Conservation (phyloP, 441 rosid species). For the Populus tomentosa region DNA sequence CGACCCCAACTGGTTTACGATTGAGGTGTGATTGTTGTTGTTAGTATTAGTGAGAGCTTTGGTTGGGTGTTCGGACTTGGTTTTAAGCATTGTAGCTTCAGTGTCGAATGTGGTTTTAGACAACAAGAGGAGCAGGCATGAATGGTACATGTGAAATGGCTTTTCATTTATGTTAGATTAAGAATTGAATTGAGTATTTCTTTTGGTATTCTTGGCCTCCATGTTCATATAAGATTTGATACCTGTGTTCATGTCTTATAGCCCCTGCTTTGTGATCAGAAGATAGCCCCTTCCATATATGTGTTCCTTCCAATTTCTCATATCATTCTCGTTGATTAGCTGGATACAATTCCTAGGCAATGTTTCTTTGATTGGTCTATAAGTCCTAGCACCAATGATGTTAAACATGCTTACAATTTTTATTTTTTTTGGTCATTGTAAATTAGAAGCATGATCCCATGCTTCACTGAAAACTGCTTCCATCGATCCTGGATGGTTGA, state of each 20-base stretch:
- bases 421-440: neutral
- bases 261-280: neutral
- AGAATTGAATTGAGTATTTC: neutral
- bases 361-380: neutral
- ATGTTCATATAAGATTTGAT: neutral
- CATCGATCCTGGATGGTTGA: slow-evolving; percentile 11
- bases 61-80: neutral
- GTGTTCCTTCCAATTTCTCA: neutral
- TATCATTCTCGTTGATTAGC: neutral
- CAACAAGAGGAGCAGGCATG: neutral
- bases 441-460: neutral
- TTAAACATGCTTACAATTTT: too few relatives aligned
- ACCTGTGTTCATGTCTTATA: neutral
- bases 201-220: neutral
- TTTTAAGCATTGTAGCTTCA: neutral
- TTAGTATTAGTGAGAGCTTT: neutral
- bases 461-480: slow-evolving; percentile 15
- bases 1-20: neutral
- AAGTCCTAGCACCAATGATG: neutral
- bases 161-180: too few relatives aligned
- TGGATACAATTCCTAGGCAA: neutral
- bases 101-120: neutral
- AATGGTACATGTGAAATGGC: neutral
- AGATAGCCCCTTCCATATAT: too few relatives aligned
- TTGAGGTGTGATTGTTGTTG: neutral